These are phyloP conservation scores for Chaetomium sp. DNA, from an alignment of 2,329 filamentous ascomycete species.

Conservation along the genomic window DNA sequence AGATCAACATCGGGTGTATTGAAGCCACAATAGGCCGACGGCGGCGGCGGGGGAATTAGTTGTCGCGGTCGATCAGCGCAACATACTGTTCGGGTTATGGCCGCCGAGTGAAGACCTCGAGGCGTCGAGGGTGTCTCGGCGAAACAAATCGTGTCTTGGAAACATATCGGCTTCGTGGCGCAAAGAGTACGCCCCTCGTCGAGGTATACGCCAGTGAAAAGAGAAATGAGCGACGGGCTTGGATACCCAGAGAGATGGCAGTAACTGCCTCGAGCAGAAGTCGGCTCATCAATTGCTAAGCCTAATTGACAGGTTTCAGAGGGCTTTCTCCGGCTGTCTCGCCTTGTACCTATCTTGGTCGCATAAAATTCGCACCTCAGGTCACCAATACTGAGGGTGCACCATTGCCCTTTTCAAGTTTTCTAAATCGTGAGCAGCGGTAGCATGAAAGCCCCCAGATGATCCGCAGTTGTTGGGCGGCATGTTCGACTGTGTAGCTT, in stretches of 20 bases:
- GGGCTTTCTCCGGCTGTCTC: slow-evolving; percentile 12
- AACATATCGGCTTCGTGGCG: neutral
- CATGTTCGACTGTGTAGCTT: neutral
- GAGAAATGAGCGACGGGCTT: neutral
- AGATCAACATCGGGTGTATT: neutral
- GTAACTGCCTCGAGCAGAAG: neutral
- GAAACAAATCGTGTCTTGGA: neutral
- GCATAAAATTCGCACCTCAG: slow-evolving; percentile 7
- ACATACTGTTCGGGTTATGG: neutral
- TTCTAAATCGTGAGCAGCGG: neutral
- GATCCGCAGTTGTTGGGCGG: neutral
- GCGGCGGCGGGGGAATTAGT: neutral
- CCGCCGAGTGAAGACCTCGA: neutral
- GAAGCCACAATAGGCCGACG: neutral
- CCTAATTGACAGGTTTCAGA: neutral
- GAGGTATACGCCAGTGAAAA: neutral
- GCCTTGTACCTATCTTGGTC: slow-evolving; percentile 9
- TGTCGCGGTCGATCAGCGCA: slow-evolving; percentile 9
- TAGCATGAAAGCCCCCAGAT: neutral
- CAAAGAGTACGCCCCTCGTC: neutral
- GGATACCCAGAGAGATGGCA: neutral
- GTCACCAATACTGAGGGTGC: neutral
- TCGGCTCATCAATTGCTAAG: neutral
- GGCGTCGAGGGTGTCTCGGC: slow-evolving; percentile 2
- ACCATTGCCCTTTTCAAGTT: slow-evolving; percentile 4